Evolutionary conservation across 306 rosid species (phyloP), one percentile per base, ranked within the genome.

Genomic region (Acacia crassicarpa): DNA sequence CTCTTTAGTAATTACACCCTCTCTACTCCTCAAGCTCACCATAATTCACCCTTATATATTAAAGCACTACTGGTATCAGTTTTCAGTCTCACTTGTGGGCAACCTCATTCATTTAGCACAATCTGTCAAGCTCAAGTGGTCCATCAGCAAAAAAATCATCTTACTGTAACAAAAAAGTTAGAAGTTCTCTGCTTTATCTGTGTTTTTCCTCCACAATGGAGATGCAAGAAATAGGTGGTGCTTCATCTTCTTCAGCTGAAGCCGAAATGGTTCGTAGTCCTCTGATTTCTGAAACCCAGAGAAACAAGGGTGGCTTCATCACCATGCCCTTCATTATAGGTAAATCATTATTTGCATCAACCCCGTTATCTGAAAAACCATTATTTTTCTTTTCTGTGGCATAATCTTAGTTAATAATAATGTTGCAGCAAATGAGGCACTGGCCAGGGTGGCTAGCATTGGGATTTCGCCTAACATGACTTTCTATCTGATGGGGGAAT

Each of bases 261-360:
- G 61, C 1, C 1, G 86, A 74, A 79, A 40, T 32, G 19, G 9
- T 6, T 62, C 8, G 4, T 62, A 7, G 20, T 27, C 40, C 67
- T 27, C 20, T 4, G 67, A 27, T 27, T 27, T 27, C 67, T 27
- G 10, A 25, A 62, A 65, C 13, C 19, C 30, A 11, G 20, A 83
- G 67, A 10, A 27, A 6, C 23, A 89, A 88, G 85, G 96, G 94
- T n/a, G 96, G 97, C 38, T 81, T 91, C 35, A 77, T 84, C 17
- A 91, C 94, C 78, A 89, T 93, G 90, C 96, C 97, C 19, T 90
- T 89, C 82, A 91, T 93, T 22, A 87, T 93, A 85, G 91, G 96
- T 90, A 81, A 22, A 22, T 49, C 27, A 46, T 46, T 9, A 46
- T 46, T 38, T 9, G 35, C 30, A 4, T 5, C 6, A 38, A 8